These are phyloP conservation scores for Marasmius fiardii DNA, from an alignment of 1,284 basidiomycete genomes.

Conservation along the genomic window DNA sequence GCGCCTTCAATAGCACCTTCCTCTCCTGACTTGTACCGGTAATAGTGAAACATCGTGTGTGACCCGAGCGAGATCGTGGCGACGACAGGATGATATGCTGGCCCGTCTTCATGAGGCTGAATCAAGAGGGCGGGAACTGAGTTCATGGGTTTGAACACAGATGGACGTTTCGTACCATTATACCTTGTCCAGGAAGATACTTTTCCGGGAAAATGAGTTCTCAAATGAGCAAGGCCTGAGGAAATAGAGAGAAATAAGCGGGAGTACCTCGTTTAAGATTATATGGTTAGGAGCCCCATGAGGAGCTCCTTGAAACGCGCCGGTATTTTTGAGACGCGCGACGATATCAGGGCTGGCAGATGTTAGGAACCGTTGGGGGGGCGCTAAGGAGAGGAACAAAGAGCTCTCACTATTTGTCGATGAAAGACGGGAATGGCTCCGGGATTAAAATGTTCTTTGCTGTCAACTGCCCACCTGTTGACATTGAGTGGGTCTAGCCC, in stretches of 20 bases:
- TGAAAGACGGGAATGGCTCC: constrained; percentile 62
- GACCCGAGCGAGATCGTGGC: constrained; percentile 88
- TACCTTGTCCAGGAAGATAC: constrained; percentile 90
- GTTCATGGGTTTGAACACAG: constrained; percentile 9
- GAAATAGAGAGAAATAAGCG: constrained; percentile 4
- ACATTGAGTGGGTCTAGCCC: constrained; percentile 6
- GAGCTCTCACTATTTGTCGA: constrained; percentile 52
- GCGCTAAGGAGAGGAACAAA: background rate
- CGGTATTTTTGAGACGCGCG: constrained; percentile 58
- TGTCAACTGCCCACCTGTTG: constrained; percentile 65
- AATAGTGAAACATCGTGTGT: constrained; percentile 84
- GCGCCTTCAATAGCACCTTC: constrained; percentile 14
- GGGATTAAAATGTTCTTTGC: constrained; percentile 58
- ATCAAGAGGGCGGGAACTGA: background rate
- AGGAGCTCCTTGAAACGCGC: constrained; percentile 57
- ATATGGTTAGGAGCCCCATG: constrained; percentile 81
- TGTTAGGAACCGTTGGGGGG: background rate
- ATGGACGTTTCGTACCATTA: constrained; percentile 58
- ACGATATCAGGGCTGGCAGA: constrained; percentile 73
- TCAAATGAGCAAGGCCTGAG: constrained; percentile 7
- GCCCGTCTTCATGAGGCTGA: constrained; percentile 92
- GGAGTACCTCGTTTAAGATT: constrained; percentile 74
- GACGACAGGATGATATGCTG: constrained; percentile 84
- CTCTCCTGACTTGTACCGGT: constrained; percentile 51
- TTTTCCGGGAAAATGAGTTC: constrained; percentile 24